Base-by-base conservation (phyloP, 257 asterid species). In the Solanum megistacrolobum region DNA sequence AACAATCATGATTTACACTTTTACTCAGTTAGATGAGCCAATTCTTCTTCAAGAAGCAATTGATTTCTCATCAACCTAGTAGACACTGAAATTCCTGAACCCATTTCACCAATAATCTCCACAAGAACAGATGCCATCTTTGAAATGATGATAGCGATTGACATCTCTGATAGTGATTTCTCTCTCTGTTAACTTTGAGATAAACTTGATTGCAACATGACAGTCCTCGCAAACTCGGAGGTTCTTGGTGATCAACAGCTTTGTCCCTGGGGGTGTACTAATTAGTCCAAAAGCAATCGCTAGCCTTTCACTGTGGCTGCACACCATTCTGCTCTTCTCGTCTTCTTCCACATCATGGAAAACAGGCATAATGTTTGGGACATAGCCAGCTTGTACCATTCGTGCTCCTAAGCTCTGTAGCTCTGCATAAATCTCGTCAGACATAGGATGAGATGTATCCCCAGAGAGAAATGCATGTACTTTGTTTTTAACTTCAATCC, bases 151-250 rank as follows among this genome's bases (percentile, higher is more conserved):
- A 88, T 92, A 93, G 35, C 95, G 91, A 69, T 93, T 93, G 78
- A 93, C 94, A 89, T 93, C 97, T 87, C 97, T 92, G 32, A 94
- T 68, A 27, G 86, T 87, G 82, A 94, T 93, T 85, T 92, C 94
- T 90, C 97, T 91, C 52, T 48, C 71, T 25, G 94, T 93, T 58
- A 92, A 87, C 68, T 87, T 91, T 1, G 97, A 93, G 35, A 94
- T 91, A 39, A 92, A 83, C 91, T 92, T 94, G 81, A 93, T 83
- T 3, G 90, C 94, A 35, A 87, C 94, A 88, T 93, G 97, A 86
- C 95, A 94, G 83, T 94, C 97, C 94, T 94, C 95, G 43, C 97
- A 94, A 65, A 92, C 89, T 25, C 94, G 92, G 25, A 94, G 90
- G 73, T 94, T 94, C 87, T 94, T 94, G 5, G 94, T 90, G 38